Base-by-base conservation (phyloP, 2,329 filamentous ascomycete species). In the Trichothecium sympodiale region DNA sequence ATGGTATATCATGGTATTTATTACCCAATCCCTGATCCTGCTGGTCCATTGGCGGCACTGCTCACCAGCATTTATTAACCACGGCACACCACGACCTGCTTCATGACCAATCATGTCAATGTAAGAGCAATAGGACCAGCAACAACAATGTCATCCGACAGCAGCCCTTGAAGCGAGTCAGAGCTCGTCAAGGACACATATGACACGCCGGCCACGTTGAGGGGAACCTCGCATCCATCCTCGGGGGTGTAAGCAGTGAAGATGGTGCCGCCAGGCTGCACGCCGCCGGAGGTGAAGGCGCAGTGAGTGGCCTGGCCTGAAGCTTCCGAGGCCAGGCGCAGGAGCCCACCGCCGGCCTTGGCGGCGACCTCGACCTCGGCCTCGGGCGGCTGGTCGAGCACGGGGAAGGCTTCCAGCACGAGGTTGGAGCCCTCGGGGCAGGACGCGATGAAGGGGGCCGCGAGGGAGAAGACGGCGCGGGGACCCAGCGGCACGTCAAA, bases 401-500 rank as follows among this genome's bases (percentile, higher is more conserved):
- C 51, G 2, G 35, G 80, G 74, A 75, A 84, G 72, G 43, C 77
- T 62, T 39, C 66, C 69, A 56, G 80, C 66, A 45, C 69, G 76
- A 41, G 79, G 66, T 42, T 69, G 69, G 53, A 84, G 64, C 74
- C 77, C 18, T 68, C 57, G 13, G 81, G 82, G 63, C 81, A 87
- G 20, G 73, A 74, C 38, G 59, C 55, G 63, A 87, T 85, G 65
- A 86, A 86, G 31, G 72, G 71, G 2, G 80, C 74, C 30, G 80
- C 81, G 37, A 87, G 70, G 27, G 79, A 80, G 65, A 84, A 85
- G 55, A 85, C 75, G 43, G 76, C 73, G 44, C 73, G 69, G 43
- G 79, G 74, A 20, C 72, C 71, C 10, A 87, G 74, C 2, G 81
- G 67, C 1, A 76, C 77, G 53, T 85, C 80, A 50, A 86, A 83